Evolutionary conservation across 2,329 filamentous ascomycete genomes (phyloP).

Genomic region (Penicillium aurantiogriseum): DNA sequence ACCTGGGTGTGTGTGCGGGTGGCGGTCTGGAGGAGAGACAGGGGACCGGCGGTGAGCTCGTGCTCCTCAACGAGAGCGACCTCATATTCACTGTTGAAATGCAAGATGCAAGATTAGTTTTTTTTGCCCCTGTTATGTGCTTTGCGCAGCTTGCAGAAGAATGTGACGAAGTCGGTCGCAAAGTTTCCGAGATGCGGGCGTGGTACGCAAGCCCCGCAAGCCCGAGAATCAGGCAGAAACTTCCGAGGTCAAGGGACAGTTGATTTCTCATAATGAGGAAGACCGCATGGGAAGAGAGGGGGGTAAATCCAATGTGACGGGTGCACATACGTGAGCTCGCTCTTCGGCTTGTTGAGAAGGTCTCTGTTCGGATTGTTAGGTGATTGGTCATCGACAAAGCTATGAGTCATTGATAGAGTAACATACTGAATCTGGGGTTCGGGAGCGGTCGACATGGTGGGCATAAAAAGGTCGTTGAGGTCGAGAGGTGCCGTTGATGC

Average conservation of each 20-base stretch:
- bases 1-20: slow-evolving; percentile 94
- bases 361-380: slow-evolving; percentile 58
- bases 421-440: slow-evolving; percentile 71
- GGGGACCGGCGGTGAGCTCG: slow-evolving; percentile 74
- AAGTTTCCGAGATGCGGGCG: slow-evolving; percentile 9
- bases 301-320: neutral
- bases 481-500: slow-evolving; percentile 6
- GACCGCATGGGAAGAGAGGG: slow-evolving; percentile 1
- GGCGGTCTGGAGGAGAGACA: slow-evolving; percentile 95
- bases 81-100: slow-evolving; percentile 72
- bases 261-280: slow-evolving; percentile 2
- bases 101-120: slow-evolving; percentile 23
- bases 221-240: slow-evolving; percentile 8
- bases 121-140: slow-evolving; percentile 8
- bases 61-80: slow-evolving; percentile 77
- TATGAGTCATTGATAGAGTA: slow-evolving; percentile 20
- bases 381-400: slow-evolving; percentile 9
- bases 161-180: slow-evolving; percentile 17
- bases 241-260: neutral
- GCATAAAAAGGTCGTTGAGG: slow-evolving; percentile 29
- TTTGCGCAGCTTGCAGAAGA: slow-evolving; percentile 16
- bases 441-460: slow-evolving; percentile 52
- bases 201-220: slow-evolving; percentile 12
- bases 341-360: slow-evolving; percentile 82
- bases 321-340: slow-evolving; percentile 78